Base-by-base conservation (phyloP, 306 rosid species). In the Rosa multiflora region DNA sequence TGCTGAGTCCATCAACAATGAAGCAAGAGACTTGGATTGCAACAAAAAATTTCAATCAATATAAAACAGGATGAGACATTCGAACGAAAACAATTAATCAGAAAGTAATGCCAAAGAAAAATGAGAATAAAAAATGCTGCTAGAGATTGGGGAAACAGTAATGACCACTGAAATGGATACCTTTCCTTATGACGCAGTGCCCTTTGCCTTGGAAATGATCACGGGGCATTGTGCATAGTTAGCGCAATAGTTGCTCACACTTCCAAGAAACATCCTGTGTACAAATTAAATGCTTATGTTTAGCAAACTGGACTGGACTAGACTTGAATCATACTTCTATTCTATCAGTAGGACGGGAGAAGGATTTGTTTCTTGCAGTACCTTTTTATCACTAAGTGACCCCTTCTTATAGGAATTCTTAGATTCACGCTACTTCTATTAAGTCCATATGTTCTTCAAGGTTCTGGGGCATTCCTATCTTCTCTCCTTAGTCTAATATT, bases 181-280 rank as follows among this genome's bases (percentile, higher is more conserved):
- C 89, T 73, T 84, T 62, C 74, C 80, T 87, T 70, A 64, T 83
- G 58, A 79, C 49, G 78, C 81, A 70, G 48, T 51, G 43, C 67
- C 85, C 68, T 88, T 87, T 80, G 79, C 87, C 85, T 94, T 94
- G 79, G 88, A 84, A 75, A 94, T 85, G 76, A 86, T 85, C 51
- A 94, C 91, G 3, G 98, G 92, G 79, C 98, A 92, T 37, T 71
- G 83, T 29, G 86, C 92, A 83, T 92, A 88, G 83, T 89, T 90
- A 75, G 90, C 83, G 51, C 97, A 94, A 74, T 87, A 92, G 89
- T 89, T 90, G 88, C 97, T 94, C 39, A 94, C 97, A 84, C 98
- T 94, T 79, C 94, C 98, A 78, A 94, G 81, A 87, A 94, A 92
- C 93, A 94, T 94, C 94, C 97, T 94, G 91, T 21, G 17, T 66